Conservation (phyloP, 495 filamentous ascomycete species). For the Annulohypoxylon moriforme region DNA sequence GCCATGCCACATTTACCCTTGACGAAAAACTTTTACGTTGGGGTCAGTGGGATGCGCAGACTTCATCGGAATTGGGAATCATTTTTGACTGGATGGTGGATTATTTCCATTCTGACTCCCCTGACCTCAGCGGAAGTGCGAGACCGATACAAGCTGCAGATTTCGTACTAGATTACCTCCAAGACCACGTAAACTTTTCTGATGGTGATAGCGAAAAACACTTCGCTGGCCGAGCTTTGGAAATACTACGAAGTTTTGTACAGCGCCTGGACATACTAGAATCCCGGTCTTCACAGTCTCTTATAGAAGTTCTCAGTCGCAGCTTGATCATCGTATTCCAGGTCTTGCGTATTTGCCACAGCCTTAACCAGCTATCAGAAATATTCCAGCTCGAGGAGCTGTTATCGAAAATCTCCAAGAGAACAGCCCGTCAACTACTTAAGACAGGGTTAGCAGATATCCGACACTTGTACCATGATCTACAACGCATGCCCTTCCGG, state of each 20-base stretch:
- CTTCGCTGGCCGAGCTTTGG: conserved; percentile 58
- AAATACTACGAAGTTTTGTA: conserved; percentile 57
- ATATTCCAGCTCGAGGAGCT: conserved; percentile 57
- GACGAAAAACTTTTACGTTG: conserved; percentile 67
- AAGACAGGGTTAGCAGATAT: conserved; percentile 63
- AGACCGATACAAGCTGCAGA: conserved; percentile 47
- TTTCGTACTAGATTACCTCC: conserved; percentile 57
- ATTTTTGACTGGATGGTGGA: conserved; percentile 68
- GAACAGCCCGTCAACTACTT: conserved; percentile 57
- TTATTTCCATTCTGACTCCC: conserved; percentile 41
- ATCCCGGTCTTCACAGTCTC: conserved; percentile 19
- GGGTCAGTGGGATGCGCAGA: conserved; percentile 75
- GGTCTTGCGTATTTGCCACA: conserved; percentile 51
- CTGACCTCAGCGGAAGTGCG: background rate
- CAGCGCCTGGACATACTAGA: conserved; percentile 47
- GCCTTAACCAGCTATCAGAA: conserved; percentile 41
- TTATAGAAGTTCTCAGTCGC: conserved; percentile 46
- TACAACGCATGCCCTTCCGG: conserved; percentile 62
- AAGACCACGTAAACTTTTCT: conserved; percentile 52
- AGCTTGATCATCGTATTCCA: conserved; percentile 46
- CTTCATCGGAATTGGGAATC: conserved; percentile 74
- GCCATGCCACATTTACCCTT: conserved; percentile 53
- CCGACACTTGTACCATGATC: conserved; percentile 70
- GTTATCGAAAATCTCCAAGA: conserved; percentile 52
- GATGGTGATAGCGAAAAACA: conserved; percentile 45